Percentiles rank a stretch among this genome's conserved stretches.
phyloP scores from a whole-genome alignment of 352 stramenopile genomes.

The Phytophthora citricola region DNA sequence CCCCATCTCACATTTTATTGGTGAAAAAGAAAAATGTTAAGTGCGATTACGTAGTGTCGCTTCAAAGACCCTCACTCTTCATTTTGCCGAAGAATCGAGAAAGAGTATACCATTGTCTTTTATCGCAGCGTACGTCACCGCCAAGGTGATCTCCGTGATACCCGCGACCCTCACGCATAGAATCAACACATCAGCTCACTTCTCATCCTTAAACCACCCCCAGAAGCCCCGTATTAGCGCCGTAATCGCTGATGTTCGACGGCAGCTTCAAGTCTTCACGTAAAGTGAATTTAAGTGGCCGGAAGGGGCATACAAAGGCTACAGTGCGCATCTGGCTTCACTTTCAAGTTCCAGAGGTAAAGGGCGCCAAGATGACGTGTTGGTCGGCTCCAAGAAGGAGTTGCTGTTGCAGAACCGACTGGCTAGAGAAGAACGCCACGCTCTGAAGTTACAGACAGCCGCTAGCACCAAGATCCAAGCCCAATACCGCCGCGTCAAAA shows the following conservation, averaged over 20 bases:
- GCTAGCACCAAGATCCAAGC: conserved; percentile 64
- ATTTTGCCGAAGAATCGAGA: conserved; percentile 24
- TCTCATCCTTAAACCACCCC: background rate
- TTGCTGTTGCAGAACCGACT: conserved; percentile 64
- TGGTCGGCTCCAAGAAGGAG: conserved; percentile 55
- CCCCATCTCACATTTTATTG: background rate
- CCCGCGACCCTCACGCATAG: background rate
- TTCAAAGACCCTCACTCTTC: conserved; percentile 17
- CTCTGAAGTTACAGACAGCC: conserved; percentile 43
- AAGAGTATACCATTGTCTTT: background rate
- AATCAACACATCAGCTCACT: background rate
- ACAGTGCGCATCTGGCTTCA: conserved; percentile 30
- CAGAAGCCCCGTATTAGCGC: background rate
- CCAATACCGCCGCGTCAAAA: conserved; percentile 43
- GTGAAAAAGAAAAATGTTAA: background rate
- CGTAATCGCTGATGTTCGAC: conserved; percentile 61
- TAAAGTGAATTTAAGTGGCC: conserved; percentile 75
- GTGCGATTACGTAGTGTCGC: conserved; percentile 15
- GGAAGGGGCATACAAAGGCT: conserved; percentile 47
- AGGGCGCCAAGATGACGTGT: background rate
- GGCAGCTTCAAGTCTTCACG: conserved; percentile 73
- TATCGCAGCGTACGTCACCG: too few species aligned
- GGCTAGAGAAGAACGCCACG: conserved; percentile 59
- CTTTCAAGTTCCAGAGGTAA: conserved; percentile 20
- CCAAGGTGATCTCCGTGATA: background rate